Evolutionary conservation across 164 flowering plant species (phyloP).

Genomic region (Taxillus chinensis): DNA sequence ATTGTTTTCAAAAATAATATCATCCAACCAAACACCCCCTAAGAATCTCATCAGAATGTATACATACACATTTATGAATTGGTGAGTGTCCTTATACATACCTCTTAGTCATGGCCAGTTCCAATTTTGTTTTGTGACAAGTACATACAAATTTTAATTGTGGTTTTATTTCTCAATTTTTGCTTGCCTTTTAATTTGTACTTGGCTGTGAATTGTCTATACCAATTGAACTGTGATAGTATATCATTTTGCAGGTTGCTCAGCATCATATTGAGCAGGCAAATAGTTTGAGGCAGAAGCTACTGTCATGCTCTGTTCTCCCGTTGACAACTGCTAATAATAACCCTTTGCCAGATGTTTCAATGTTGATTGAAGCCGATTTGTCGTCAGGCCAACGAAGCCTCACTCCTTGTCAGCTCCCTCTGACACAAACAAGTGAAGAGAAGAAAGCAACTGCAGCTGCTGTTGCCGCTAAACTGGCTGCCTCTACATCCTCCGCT

Average conservation of each 20-base stretch:
- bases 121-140: no score
- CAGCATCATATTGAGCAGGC: conserved; percentile 35
- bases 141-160: no score
- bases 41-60: no score
- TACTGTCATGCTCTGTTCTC: conserved; percentile 17
- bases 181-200: no score
- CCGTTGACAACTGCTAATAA: conserved; percentile 4
- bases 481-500: conserved; percentile 72
- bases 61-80: no score
- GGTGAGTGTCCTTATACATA: no score
- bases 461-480: conserved; percentile 74
- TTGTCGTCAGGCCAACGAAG: conserved; percentile 19
- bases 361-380: conserved; percentile 14
- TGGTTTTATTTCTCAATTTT: no score
- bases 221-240: no score
- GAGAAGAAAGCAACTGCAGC: conserved; percentile 56
- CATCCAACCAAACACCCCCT: no score
- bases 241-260: conserved; percentile 37
- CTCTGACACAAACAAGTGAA: conserved; percentile 20
- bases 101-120: no score
- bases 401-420: conserved; percentile 16
- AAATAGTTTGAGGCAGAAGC: conserved; percentile 23
- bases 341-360: conserved; percentile 11
- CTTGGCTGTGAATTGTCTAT: no score
- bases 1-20: no score